Evolutionary conservation across 1,284 basidiomycete genomes (phyloP).

Genomic region (Termitomyces sp.): DNA sequence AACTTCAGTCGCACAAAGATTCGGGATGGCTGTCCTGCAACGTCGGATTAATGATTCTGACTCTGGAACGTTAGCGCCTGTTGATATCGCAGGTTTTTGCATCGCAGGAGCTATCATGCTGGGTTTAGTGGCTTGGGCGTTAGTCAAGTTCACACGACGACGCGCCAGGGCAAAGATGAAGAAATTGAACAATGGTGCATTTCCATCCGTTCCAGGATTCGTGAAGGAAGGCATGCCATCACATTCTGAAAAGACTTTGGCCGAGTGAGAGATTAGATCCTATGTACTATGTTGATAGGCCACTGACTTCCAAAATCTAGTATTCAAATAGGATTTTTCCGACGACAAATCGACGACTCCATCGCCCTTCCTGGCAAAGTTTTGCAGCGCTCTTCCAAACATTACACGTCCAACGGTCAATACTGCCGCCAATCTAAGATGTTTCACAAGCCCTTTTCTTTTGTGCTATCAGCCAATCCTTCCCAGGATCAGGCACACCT

Average conservation of each 20-base stretch:
- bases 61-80: conserved; percentile 22
- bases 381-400: conserved; percentile 30
- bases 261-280: neutral
- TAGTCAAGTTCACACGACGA: conserved; percentile 34
- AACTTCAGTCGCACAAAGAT: neutral
- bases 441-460: conserved; percentile 42
- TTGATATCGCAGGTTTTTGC: conserved; percentile 43
- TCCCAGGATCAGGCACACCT: neutral
- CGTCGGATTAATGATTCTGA: conserved; percentile 15
- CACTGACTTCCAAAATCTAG: neutral
- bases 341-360: conserved; percentile 36
- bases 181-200: conserved; percentile 34
- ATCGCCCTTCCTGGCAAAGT: conserved; percentile 50
- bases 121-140: conserved; percentile 36
- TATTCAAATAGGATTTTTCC: conserved; percentile 33
- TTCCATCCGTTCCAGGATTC: conserved; percentile 43
- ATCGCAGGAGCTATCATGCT: conserved; percentile 37
- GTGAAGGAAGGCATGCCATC: conserved; percentile 26
- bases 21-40: conserved; percentile 21
- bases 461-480: conserved; percentile 27
- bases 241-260: neutral
- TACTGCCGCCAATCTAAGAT: conserved; percentile 42
- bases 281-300: neutral
- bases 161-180: conserved; percentile 32
- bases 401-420: conserved; percentile 31